Evolutionary conservation across 1,284 basidiomycete genomes (phyloP).

Genomic region (Microbotryum violaceum): DNA sequence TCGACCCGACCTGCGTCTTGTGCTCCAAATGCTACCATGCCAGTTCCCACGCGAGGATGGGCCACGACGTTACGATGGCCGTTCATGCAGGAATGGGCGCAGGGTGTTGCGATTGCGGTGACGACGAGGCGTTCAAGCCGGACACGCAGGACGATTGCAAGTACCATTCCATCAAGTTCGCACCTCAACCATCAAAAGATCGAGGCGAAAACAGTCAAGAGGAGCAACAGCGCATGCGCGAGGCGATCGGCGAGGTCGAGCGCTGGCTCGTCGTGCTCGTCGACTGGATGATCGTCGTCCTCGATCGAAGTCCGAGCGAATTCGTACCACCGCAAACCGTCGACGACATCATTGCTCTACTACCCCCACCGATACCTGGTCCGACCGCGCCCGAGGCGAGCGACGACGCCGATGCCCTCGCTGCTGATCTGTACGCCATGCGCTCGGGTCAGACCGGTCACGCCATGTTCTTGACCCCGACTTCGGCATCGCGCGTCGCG

Average conservation of each 20-base stretch:
- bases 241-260: conserved; percentile 22
- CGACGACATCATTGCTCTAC: conserved; percentile 12
- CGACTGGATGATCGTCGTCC: conserved; percentile 28
- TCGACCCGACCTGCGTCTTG: conserved; percentile 79
- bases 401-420: background rate
- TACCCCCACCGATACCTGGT: background rate
- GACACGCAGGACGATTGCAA: conserved; percentile 25
- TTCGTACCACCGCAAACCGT: conserved; percentile 6
- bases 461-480: conserved; percentile 27
- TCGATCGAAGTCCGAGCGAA: conserved; percentile 15
- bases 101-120: conserved; percentile 81
- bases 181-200: conserved; percentile 14
- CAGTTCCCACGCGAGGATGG: conserved; percentile 56
- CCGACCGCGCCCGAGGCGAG: background rate
- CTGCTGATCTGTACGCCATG: no score
- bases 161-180: conserved; percentile 10
- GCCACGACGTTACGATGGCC: conserved; percentile 84
- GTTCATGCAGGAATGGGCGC: conserved; percentile 68
- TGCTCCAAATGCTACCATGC: conserved; percentile 81
- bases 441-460: no score
- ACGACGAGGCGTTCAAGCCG: conserved; percentile 67
- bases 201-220: conserved; percentile 7
- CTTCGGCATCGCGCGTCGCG: conserved; percentile 28
- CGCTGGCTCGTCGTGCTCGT: conserved; percentile 7
- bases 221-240: background rate